Conservation (phyloP, 2,329 filamentous ascomycete species). For the Hypoxylon sp. region DNA sequence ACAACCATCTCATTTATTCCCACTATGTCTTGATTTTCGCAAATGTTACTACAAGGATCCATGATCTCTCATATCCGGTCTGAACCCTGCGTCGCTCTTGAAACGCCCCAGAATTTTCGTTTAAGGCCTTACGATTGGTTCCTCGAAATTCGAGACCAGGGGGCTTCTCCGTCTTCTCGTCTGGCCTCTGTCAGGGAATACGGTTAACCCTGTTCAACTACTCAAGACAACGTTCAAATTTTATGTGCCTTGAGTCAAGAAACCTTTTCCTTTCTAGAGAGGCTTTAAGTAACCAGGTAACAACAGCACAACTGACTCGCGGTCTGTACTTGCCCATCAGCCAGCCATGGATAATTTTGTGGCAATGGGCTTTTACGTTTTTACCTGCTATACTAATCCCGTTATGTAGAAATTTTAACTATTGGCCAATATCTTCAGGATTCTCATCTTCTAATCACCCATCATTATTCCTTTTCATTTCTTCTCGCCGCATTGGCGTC, state of each 20-base stretch:
- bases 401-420: neutral
- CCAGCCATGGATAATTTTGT: neutral
- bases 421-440: neutral
- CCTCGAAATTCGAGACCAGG: slow-evolving; percentile 29
- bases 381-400: slow-evolving; percentile 3
- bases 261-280: slow-evolving; percentile 5
- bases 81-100: slow-evolving; percentile 42
- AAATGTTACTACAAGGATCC: slow-evolving; percentile 17
- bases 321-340: neutral
- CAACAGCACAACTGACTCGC: neutral
- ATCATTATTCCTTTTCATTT: slow-evolving; percentile 5
- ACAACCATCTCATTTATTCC: slow-evolving; percentile 15
- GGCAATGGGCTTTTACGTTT: neutral
- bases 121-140: slow-evolving; percentile 30
- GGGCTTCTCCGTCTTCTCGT: slow-evolving; percentile 13
- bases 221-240: neutral
- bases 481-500: neutral
- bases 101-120: slow-evolving; percentile 34
- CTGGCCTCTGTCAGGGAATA: slow-evolving; percentile 30
- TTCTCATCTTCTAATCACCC: neutral
- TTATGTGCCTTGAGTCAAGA: neutral
- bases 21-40: slow-evolving; percentile 9
- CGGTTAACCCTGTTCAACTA: slow-evolving; percentile 17
- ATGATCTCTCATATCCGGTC: slow-evolving; percentile 19
- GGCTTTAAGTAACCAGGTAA: neutral